Base-by-base conservation (phyloP, 2,329 filamentous ascomycete genomes). In the Claviceps sp. region DNA sequence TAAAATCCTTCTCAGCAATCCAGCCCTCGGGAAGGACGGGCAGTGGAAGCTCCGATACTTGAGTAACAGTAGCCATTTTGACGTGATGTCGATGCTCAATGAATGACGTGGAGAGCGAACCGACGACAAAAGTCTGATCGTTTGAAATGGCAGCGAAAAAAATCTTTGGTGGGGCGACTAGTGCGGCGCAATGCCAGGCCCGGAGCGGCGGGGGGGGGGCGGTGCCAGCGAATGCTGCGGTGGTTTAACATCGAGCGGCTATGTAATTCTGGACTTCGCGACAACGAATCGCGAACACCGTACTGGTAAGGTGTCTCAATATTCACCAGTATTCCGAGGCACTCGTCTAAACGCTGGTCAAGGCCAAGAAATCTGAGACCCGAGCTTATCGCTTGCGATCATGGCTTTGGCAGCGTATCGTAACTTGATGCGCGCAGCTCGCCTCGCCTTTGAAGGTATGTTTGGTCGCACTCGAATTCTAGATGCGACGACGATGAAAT, bases 1-100 rank as follows among this genome's bases (percentile, higher is more conserved):
- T 93, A 79, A 97, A 95, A 70, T 94, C 88, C 70, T 94, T 95
- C 55, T 95, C 89, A 56, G 81, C 85, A 46, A 79, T 75, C 90
- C 91, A 97, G 61, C 82, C 88, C 63, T 79, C 77, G 47, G 90
- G 82, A 51, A 97, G 80, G 63, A 80, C 68, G 48, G 89, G 89
- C 46, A 96, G 77, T 20, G 84, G 77, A 56, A 84, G 74, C 40
- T 55, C 53, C 54, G 74, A 70, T 57, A 86, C 73, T 56, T 81
- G 74, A 34, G 75, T 70, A 51, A 80, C 74, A 56, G 81, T 71
- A 64, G 84, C 78, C 86, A 91, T 91, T 55, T 50, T 60, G 55
- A 48, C 37, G 30, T 20, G 41, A 20, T 24, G 54, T 40, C 50
- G 55, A 55, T 51, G 42, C 51, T 49, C 37, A 14, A 37, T 44